A percentile compares a stretch with the other conserved stretches of the same genome.
phyloP scores from a whole-genome alignment of 495 filamentous ascomycete genomes.

The Tuber melanosporum region DNA sequence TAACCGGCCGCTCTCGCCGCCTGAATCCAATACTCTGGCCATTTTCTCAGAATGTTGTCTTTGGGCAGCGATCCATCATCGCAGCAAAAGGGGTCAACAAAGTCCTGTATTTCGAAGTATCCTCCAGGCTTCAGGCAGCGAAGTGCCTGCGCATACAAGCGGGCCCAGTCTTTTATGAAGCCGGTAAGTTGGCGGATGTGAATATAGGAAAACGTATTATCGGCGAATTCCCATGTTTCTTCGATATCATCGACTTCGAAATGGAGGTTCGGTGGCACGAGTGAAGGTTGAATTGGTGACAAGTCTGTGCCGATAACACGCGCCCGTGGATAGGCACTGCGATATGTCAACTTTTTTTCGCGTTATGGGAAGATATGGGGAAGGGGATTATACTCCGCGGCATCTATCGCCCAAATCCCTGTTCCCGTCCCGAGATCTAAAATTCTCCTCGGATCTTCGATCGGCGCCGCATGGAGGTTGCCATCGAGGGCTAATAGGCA shows the following conservation, averaged over 20 bases:
- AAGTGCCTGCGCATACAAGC: conserved; percentile 20
- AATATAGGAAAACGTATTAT: conserved; percentile 43
- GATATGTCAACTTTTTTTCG: conserved; percentile 1
- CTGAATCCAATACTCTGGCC: not conserved
- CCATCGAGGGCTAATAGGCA: conserved; percentile 50
- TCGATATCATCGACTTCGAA: conserved; percentile 60
- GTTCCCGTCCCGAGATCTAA: conserved; percentile 61
- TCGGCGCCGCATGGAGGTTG: conserved; percentile 52
- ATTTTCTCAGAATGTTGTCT: not conserved
- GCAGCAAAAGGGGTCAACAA: conserved; percentile 44
- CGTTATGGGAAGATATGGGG: not conserved
- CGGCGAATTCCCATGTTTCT: conserved; percentile 42
- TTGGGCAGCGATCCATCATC: conserved; percentile 41
- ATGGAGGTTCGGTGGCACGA: conserved; percentile 56
- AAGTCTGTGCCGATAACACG: conserved; percentile 56
- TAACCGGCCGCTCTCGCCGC: conserved; percentile 7
- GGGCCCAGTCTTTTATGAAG: conserved; percentile 32
- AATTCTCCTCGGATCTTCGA: conserved; percentile 48
- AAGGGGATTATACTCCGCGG: conserved; percentile 43
- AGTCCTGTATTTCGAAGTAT: conserved; percentile 55
- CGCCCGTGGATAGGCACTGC: conserved; percentile 46
- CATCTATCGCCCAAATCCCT: conserved; percentile 57
- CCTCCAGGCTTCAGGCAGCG: conserved; percentile 48
- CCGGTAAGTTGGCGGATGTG: conserved; percentile 39
- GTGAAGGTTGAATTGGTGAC: conserved; percentile 56